Conservation (phyloP, 768 basidiomycete genomes). For the Daedaleopsis sinensis region DNA sequence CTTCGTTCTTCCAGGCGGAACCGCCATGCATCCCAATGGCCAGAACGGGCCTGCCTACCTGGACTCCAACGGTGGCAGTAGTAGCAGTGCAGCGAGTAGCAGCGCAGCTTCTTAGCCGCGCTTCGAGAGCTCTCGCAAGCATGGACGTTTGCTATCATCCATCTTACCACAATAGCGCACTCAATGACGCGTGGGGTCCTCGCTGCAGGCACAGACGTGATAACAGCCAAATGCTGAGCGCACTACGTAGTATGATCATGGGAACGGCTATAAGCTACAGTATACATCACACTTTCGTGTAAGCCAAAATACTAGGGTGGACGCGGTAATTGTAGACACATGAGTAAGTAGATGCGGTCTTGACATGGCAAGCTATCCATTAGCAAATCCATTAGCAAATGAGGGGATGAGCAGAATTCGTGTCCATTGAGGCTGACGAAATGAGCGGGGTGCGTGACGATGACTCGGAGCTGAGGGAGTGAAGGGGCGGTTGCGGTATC, state of each 20-base stretch:
- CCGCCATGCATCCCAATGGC: background rate
- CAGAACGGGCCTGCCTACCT: background rate
- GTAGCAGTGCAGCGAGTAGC: background rate
- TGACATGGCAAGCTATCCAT: background rate
- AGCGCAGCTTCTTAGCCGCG: background rate
- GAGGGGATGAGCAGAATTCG: background rate
- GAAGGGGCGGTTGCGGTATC: background rate
- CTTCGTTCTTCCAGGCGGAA: background rate
- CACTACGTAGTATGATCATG: background rate
- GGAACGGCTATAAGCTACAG: conserved; percentile 1
- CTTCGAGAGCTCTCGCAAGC: background rate
- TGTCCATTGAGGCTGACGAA: conserved; percentile 1
- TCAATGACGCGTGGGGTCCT: background rate
- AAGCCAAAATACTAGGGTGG: conserved; percentile 1
- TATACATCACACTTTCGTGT: conserved; percentile 3
- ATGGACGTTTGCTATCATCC: background rate
- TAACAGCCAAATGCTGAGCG: background rate
- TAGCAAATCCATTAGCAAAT: background rate
- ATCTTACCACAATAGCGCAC: background rate
- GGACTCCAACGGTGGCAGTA: background rate
- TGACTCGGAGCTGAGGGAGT: background rate
- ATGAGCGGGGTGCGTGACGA: background rate
- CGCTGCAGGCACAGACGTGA: background rate
- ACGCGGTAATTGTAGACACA: background rate
- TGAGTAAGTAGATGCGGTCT: background rate